A percentile compares a stretch with the other conserved stretches of the same genome.
Evolutionary conservation across 371 early-diverging fungal genomes (phyloP).

Genomic region (Mortierella sp.): DNA sequence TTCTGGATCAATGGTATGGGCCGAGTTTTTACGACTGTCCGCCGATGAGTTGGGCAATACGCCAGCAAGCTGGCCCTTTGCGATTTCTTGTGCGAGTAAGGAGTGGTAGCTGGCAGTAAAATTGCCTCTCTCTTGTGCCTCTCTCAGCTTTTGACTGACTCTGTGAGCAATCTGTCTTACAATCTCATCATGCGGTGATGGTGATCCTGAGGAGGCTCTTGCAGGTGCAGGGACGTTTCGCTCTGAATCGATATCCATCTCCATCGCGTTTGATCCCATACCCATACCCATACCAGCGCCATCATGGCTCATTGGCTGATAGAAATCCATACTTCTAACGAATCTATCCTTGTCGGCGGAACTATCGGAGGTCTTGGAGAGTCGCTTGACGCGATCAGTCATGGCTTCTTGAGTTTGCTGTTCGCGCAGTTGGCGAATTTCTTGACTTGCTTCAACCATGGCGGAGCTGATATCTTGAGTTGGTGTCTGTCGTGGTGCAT

Average conservation of each 20-base stretch:
- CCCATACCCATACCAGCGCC: neutral
- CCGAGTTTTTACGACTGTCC: conserved; percentile 27
- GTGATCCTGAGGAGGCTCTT: neutral
- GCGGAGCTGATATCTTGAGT: conserved; percentile 44
- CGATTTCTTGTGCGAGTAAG: conserved; percentile 50
- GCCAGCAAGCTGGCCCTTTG: conserved; percentile 27
- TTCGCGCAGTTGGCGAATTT: conserved; percentile 49
- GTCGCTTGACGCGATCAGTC: conserved; percentile 47
- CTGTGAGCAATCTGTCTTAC: conserved; percentile 45
- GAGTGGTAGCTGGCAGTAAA: conserved; percentile 17
- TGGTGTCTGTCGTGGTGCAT: conserved; percentile 24
- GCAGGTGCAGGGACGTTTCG: neutral
- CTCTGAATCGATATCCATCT: neutral
- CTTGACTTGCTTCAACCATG: conserved; percentile 47
- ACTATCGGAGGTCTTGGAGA: conserved; percentile 37
- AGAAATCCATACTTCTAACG: conserved; percentile 22
- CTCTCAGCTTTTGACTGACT: conserved; percentile 42
- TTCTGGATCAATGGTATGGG: neutral
- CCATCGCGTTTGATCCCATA: neutral
- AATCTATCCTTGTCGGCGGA: conserved; percentile 44
- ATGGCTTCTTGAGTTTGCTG: conserved; percentile 48
- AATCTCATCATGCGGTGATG: conserved; percentile 12
- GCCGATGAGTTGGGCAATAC: conserved; percentile 23
- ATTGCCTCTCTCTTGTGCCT: conserved; percentile 37
- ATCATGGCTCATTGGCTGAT: neutral